phyloP scores from a whole-genome alignment of 768 basidiomycete species.

The Hericium erinaceus region DNA sequence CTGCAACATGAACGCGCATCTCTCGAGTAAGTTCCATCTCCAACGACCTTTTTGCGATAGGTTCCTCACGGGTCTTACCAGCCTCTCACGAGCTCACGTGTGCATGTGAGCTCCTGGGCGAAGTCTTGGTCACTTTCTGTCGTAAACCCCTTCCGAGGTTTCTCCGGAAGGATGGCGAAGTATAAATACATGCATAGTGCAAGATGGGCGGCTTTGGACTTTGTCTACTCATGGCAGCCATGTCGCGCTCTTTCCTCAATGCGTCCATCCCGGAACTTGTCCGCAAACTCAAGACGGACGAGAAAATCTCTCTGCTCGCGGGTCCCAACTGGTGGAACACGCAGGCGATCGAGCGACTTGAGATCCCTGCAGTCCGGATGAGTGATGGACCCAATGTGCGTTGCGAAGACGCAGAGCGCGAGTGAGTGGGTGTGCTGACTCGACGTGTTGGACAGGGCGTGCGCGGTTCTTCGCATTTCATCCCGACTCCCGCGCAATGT shows the following conservation, averaged over 20 bases:
- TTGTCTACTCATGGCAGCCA: slow-evolving; percentile 1
- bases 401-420: not conserved
- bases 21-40: too few relatives aligned
- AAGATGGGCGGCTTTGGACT: too few relatives aligned
- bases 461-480: slow-evolving; percentile 56
- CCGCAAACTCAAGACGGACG: slow-evolving; percentile 43
- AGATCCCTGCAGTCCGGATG: slow-evolving; percentile 62
- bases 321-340: slow-evolving; percentile 73
- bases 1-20: too few relatives aligned
- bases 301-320: slow-evolving; percentile 54
- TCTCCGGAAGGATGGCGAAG: too few relatives aligned
- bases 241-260: slow-evolving; percentile 39
- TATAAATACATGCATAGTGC: too few relatives aligned
- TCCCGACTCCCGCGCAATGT: slow-evolving; percentile 55
- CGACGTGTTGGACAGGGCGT: slow-evolving; percentile 37
- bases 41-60: too few relatives aligned
- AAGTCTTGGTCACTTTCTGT: not conserved
- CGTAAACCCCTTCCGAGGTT: not conserved
- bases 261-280: slow-evolving; percentile 44
- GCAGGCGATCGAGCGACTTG: slow-evolving; percentile 41
- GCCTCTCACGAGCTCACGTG: not conserved
- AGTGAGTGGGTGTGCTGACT: too few relatives aligned
- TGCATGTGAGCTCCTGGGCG: too few relatives aligned
- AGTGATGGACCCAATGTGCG: slow-evolving; percentile 59
- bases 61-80: not conserved